Percentiles rank a stretch among this genome's conserved stretches.
Evolutionary conservation across 306 rosid species (phyloP).

Genomic region (cucumber (Cucumis sativus)): DNA sequence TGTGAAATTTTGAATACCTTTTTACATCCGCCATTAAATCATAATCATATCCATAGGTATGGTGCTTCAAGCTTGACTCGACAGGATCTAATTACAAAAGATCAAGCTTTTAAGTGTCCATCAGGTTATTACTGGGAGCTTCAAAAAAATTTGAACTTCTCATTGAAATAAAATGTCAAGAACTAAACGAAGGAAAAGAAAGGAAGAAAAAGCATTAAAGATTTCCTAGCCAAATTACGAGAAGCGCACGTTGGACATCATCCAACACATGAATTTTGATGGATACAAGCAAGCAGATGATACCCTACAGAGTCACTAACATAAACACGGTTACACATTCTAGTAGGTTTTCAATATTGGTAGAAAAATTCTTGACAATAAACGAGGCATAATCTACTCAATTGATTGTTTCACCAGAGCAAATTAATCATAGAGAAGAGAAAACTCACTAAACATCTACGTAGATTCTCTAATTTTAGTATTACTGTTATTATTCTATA

Average conservation of each 20-base stretch:
- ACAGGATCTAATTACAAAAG: constrained; percentile 32
- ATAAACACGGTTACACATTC: not conserved
- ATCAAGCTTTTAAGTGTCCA: not conserved
- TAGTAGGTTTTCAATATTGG: not conserved
- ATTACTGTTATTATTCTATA: not conserved
- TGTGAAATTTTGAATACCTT: constrained; percentile 33
- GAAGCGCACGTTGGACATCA: not conserved
- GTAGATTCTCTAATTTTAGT: not conserved
- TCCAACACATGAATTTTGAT: not conserved
- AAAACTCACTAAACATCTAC: not conserved
- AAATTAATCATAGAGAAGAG: not conserved
- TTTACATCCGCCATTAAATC: constrained; percentile 25
- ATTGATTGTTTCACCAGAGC: not conserved
- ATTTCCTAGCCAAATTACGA: not conserved
- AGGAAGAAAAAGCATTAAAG: not conserved
- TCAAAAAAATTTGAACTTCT: not conserved
- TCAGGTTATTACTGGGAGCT: not conserved
- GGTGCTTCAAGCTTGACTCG: constrained; percentile 28
- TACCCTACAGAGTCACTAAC: not conserved
- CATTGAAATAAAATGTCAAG: not conserved
- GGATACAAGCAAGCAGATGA: not conserved
- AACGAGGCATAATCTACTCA: not conserved
- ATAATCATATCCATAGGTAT: constrained; percentile 25
- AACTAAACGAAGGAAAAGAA: not conserved
- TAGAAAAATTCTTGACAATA: not conserved